Evolutionary conservation across 164 flowering plant genomes (phyloP).

Genomic region (Umbellularia californica): DNA sequence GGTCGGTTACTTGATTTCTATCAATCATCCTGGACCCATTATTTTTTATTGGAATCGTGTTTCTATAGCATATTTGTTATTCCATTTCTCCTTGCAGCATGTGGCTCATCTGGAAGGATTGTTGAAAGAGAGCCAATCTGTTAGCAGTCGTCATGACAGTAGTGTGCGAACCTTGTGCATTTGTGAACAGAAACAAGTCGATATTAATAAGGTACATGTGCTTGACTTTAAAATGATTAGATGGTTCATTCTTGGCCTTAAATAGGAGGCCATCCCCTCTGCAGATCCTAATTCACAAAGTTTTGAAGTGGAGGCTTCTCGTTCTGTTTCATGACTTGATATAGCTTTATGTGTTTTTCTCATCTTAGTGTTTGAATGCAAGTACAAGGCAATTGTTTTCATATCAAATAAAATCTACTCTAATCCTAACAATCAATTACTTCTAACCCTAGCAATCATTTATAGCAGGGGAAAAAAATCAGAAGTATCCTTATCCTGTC

Average conservation of each 20-base stretch:
- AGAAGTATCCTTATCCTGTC: no score
- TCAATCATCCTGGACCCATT: neutral
- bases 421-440: no score
- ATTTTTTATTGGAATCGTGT: constrained; percentile 1
- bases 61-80: neutral
- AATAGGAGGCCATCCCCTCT: neutral
- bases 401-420: no score
- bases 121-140: constrained; percentile 50
- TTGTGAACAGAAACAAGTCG: constrained; percentile 39
- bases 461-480: no score
- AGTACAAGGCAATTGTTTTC: no score
- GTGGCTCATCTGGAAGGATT: constrained; percentile 62
- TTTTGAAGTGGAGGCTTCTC: neutral
- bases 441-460: no score
- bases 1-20: constrained; percentile 33
- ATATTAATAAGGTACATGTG: constrained; percentile 65
- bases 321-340: neutral
- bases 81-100: constrained; percentile 35
- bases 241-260: neutral
- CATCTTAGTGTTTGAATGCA: no score
- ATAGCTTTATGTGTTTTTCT: neutral
- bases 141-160: constrained; percentile 57
- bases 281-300: no score
- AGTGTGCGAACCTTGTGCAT: constrained; percentile 76
- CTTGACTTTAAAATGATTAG: neutral